Percentiles rank a stretch among this genome's conserved stretches.
Evolutionary conservation across 768 basidiomycete species (phyloP).

Genomic region (Boletellus ananas): DNA sequence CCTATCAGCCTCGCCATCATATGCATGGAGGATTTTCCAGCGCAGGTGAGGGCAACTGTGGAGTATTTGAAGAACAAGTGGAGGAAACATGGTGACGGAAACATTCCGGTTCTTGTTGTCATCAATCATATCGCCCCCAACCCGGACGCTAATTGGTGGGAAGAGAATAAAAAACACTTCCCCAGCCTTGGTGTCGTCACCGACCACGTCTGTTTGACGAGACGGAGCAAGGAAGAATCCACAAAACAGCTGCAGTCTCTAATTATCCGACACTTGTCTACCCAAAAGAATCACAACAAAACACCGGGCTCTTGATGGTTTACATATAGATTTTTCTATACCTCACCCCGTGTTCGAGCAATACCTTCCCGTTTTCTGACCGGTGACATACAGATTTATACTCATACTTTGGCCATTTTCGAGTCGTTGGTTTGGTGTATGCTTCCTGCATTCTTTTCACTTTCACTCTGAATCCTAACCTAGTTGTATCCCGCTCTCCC

Average conservation of each 20-base stretch:
- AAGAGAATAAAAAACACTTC: conserved; percentile 20
- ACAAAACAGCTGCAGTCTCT: conserved; percentile 15
- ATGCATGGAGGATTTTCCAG: conserved; percentile 19
- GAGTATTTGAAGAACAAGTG: conserved; percentile 16
- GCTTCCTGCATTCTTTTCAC: neutral
- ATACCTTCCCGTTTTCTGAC: neutral
- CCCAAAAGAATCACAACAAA: neutral
- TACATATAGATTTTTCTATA: neutral
- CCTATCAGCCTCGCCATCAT: conserved; percentile 21
- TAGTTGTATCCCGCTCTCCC: neutral
- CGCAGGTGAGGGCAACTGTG: conserved; percentile 19
- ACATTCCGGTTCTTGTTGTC: conserved; percentile 19
- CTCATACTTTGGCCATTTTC: neutral
- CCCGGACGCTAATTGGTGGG: conserved; percentile 21
- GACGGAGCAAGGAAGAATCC: conserved; percentile 16
- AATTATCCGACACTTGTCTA: conserved; percentile 14
- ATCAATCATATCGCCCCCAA: conserved; percentile 18
- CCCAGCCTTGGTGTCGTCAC: conserved; percentile 10
- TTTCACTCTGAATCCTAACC: neutral
- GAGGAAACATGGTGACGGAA: conserved; percentile 12
- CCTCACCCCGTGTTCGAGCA: too few relatives aligned
- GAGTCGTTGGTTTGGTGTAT: neutral
- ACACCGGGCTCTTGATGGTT: neutral
- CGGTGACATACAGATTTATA: neutral
- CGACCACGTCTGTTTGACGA: conserved; percentile 19